Evolutionary conservation across 768 basidiomycete genomes (phyloP), one percentile per base, ranked within the genome.

Genomic region (Trametes cubensis): DNA sequence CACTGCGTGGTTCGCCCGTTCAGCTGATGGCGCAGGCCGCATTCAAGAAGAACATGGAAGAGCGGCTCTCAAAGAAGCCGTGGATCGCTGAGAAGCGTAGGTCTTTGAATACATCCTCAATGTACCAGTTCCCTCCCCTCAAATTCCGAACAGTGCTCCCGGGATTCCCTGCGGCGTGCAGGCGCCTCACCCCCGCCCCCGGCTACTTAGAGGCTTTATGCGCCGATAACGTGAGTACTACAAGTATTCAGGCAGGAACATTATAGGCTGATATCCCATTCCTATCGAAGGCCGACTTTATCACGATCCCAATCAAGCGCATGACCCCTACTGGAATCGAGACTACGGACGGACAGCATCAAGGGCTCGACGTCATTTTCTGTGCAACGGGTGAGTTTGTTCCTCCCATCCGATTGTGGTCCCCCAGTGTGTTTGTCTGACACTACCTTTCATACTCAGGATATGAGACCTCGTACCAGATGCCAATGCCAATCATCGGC

Each of bases 361-460:
- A 83, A 62, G 80, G 83, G 4, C 73, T 87, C 44, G 85, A 89
- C 66, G 71, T 86, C 44, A 80, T 89, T 40, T 73, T 88, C 14
- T 86, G 85, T 67, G 86, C 87, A 0, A 89, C 86, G 53, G 85
- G 85, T 81, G n/a, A n/a, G n/a, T n/a, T n/a, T n/a, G n/a, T n/a
- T n/a, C n/a, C n/a, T n/a, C n/a, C n/a, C n/a, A n/a, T n/a, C n/a
- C n/a, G n/a, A n/a, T n/a, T n/a, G n/a, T n/a, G n/a, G n/a, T n/a
- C n/a, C n/a, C n/a, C n/a, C n/a, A n/a, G n/a, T n/a, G n/a, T 28
- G 28, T 28, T 28, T n/a, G 42, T 60, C 2, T 34, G 34, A 34
- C 10, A 6, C 34, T 11, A 10, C 34, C 34, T 6, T 34, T 34
- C 34, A 11, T 54, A n/a, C n/a, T n/a, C n/a, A 82, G 85, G 85